Evolutionary conservation across 352 stramenopile genomes (phyloP), one percentile per base, ranked within the genome.

Genomic region (Phytophthora quininea): DNA sequence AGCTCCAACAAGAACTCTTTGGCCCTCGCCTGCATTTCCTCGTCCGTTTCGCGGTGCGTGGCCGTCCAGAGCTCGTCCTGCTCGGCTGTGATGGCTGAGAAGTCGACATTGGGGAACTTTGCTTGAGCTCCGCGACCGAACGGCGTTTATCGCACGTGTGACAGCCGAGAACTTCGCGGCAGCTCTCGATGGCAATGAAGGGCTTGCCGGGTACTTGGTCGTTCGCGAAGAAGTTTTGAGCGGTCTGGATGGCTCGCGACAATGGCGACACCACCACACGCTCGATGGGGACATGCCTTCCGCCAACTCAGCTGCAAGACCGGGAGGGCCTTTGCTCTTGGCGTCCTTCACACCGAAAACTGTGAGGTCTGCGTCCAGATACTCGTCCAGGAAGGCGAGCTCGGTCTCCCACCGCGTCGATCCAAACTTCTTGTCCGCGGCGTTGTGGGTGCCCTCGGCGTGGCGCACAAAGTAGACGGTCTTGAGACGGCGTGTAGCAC

Each of bases 381-480:
- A 92, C 46, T 54, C 62, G 12, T 88, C 78, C 15, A 74, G 69
- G 57, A 77, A 85, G 19, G 86, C 86, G 46, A 88, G 73, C 40
- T 90, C 77, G 45, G 68, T 72, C 33, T 91, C 81, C 86, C 83
- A 94, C 8, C 71, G 70, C 38, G 78, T 71, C 2, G 74, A 72
- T 32, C 85, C 83, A 15, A 80, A 71, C 53, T 84, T 67, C 1
- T 77, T 69, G 61, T 86, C 79, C 3, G 79, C 74, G 4, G 75
- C 80, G 58, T 94, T 94, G 69, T 94, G 84, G 49, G 69, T 74
- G n/a, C 84, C 86, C 61, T 94, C 79, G 29, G 79, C 84, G 49
- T 93, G 86, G 27, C 86, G 82, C 55, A 94, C 74, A n/a, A 92
- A 75, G 74, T 92, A 93, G 19, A 92, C 62, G 54, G 90, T 83